These are phyloP conservation scores for Emergomyces orientalis DNA, from an alignment of 2,329 filamentous ascomycete genomes.

Conservation along the genomic window DNA sequence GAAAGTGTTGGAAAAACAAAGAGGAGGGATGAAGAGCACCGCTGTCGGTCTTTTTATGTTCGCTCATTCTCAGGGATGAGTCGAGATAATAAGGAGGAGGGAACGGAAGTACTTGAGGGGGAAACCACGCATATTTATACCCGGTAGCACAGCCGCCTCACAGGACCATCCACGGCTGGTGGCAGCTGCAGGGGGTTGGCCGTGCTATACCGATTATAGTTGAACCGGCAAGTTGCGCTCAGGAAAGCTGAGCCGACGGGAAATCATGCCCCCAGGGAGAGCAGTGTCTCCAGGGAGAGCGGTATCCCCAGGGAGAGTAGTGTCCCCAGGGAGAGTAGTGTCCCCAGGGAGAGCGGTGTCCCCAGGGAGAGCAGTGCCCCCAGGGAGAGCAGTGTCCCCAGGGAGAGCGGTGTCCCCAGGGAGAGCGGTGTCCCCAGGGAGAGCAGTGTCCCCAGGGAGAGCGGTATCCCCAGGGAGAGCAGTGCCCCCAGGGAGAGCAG, in stretches of 20 bases:
- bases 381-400: too few relatives aligned
- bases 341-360: too few relatives aligned
- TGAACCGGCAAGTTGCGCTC: background rate
- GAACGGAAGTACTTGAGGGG: background rate
- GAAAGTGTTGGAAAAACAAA: background rate
- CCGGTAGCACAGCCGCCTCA: background rate
- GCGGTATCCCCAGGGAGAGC: too few relatives aligned
- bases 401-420: too few relatives aligned
- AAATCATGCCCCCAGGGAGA: background rate
- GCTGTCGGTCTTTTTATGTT: background rate
- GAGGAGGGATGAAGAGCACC: background rate
- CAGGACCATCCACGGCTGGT: too few relatives aligned
- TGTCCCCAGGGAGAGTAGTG: too few relatives aligned
- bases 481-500: too few relatives aligned
- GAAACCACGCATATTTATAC: background rate
- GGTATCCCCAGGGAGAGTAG: too few relatives aligned
- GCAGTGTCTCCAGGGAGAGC: too few relatives aligned
- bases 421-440: too few relatives aligned
- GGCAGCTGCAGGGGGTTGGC: background rate
- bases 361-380: too few relatives aligned
- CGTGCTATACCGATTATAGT: background rate
- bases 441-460: too few relatives aligned
- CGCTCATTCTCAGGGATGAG: background rate
- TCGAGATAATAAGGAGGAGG: background rate
- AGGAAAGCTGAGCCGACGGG: background rate